Percentiles rank a stretch among this genome's conserved stretches.
Conservation (phyloP, 169 alveolate species). For the Babesia bovis region DNA sequence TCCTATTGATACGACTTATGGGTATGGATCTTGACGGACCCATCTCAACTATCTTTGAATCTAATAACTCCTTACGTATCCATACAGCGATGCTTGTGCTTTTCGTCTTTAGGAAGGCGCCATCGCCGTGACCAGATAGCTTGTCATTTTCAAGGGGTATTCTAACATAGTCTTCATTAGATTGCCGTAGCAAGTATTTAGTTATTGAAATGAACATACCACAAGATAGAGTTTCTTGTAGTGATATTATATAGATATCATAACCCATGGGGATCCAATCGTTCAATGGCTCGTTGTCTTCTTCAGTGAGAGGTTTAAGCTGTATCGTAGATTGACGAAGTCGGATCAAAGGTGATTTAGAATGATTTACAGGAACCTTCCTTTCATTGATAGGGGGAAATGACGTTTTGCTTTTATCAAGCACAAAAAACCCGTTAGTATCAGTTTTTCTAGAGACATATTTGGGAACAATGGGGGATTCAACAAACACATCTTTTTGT, state of each 20-base stretch:
- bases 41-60: slow-evolving; percentile 59
- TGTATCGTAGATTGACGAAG: slow-evolving; percentile 10
- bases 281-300: slow-evolving; percentile 69
- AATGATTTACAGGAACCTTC: not conserved
- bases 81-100: slow-evolving; percentile 77
- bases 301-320: slow-evolving; percentile 27
- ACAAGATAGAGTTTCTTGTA: slow-evolving; percentile 81
- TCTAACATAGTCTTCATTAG: slow-evolving; percentile 64
- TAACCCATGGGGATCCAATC: slow-evolving; percentile 79
- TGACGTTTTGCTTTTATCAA: not conserved
- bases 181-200: slow-evolving; percentile 63
- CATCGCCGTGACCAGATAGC: slow-evolving; percentile 83
- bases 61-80: slow-evolving; percentile 63
- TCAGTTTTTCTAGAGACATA: not conserved
- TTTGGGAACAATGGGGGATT: not conserved
- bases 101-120: slow-evolving; percentile 81
- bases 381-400: no score
- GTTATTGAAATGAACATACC: slow-evolving; percentile 69
- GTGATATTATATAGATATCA: slow-evolving; percentile 78
- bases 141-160: slow-evolving; percentile 75
- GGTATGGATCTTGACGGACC: slow-evolving; percentile 67
- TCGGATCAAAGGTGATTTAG: not conserved
- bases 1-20: slow-evolving; percentile 73
- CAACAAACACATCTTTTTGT: not conserved
- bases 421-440: not conserved